Base-by-base conservation (phyloP, 108 stramenopile genomes). In the Nitzschia sp. region DNA sequence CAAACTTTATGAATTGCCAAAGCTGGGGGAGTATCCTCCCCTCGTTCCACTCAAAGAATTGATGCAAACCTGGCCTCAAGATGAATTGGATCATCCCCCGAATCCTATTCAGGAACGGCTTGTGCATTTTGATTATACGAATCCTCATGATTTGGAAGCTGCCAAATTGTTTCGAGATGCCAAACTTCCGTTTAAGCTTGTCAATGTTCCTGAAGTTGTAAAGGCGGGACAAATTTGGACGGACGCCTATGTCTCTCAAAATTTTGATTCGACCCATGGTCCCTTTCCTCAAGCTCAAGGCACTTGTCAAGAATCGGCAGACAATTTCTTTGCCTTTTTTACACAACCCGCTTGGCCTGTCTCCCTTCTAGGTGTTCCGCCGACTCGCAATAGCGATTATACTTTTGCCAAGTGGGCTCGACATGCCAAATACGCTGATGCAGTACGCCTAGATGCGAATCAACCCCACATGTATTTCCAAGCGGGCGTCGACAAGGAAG, bases 261-360 rank as follows among this genome's bases (percentile, higher is more conserved):
- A 89, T 34, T 93, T 91, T 58, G 74, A 78, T 68, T 68, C 64
- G 2, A 25, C 21, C 30, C 24, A 32, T 0, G 24, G 26, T 33
- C 24, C 42, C 30, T 26, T 28, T 2, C 82, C 75, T 24, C 56
- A 21, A 21, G 82, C 79, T 27, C n/a, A 49, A 46, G 90, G 90
- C 1, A 35, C 36, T 21, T 78, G 78, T 48, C 85, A 89, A 72
- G 89, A 91, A 72, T 86, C 89, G 35, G 69, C 79, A 24, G 76
- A 91, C 58, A 88, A 90, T 64, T 94, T 89, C 65, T 94, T 94
- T 80, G 84, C 93, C 13, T 94, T 94, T 71, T 89, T 90, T 63
- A 62, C 67, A 8, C 70, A 76, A 19, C 48, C 58, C 2, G 60
- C 27, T 17, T 94, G 93, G 93, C 54, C 73, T 28, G 72, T 85